These are phyloP conservation scores for Talaromyces proteolyticus DNA, from an alignment of 495 filamentous ascomycete species.

Conservation along the genomic window DNA sequence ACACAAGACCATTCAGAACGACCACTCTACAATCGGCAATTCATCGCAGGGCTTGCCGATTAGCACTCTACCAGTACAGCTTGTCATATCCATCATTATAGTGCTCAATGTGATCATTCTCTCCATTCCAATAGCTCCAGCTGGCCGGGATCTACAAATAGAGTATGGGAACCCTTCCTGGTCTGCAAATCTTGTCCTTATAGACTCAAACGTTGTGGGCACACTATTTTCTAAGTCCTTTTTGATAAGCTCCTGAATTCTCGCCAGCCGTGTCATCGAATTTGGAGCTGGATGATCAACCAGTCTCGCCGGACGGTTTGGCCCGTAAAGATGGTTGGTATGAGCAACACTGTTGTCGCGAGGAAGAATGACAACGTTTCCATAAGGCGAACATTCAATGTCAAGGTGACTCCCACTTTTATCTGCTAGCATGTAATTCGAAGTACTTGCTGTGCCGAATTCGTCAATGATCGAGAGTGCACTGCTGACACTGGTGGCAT, in stretches of 20 bases:
- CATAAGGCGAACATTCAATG: neutral
- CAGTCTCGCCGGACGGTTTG: slow-evolving; percentile 10
- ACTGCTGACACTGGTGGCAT: neutral
- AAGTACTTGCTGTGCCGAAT: neutral
- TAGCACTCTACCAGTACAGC: neutral
- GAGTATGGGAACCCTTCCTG: neutral
- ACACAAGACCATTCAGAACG: no score
- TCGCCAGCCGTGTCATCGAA: neutral
- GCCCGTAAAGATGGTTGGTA: neutral
- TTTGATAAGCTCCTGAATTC: neutral
- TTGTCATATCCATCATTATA: neutral
- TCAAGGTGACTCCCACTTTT: neutral
- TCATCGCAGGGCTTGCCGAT: neutral
- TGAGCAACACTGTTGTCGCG: neutral
- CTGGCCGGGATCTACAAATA: neutral
- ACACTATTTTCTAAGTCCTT: neutral
- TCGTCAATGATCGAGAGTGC: neutral
- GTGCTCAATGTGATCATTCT: neutral
- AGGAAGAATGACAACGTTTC: neutral
- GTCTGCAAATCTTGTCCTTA: neutral
- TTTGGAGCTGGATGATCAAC: neutral
- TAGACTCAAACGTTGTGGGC: neutral
- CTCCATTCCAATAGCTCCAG: neutral
- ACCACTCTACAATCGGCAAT: neutral
- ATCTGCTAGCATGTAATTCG: neutral